phyloP scores from a whole-genome alignment of 1,284 basidiomycete genomes.

The Leccinum huronense region DNA sequence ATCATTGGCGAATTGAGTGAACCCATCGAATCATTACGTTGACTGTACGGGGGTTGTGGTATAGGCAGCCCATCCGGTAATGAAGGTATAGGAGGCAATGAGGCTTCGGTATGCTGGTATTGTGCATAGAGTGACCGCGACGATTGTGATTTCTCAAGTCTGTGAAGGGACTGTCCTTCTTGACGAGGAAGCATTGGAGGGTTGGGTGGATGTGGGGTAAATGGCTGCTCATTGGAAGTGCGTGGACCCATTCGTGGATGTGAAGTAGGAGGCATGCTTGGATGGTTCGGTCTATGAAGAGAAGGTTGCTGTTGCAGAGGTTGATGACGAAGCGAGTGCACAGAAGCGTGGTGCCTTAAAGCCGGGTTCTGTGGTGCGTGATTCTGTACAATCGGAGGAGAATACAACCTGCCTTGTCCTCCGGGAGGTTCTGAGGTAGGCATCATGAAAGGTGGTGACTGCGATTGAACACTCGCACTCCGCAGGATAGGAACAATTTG shows the following conservation, averaged over 20 bases:
- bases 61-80: conserved; percentile 41
- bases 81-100: conserved; percentile 50
- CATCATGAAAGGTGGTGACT: conserved; percentile 21
- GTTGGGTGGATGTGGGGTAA: conserved; percentile 9
- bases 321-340: conserved; percentile 31
- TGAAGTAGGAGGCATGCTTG: conserved; percentile 9
- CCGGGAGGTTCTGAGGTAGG: conserved; percentile 18
- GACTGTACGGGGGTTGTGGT: conserved; percentile 30
- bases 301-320: conserved; percentile 33
- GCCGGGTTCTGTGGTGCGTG: conserved; percentile 10
- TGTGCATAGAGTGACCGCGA: conserved; percentile 59
- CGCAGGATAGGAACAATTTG: conserved; percentile 43
- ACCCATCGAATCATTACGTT: conserved; percentile 24
- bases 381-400: conserved; percentile 22
- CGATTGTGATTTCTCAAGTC: conserved; percentile 59
- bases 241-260: conserved; percentile 10
- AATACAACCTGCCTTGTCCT: conserved; percentile 15
- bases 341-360: conserved; percentile 27
- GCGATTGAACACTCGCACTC: conserved; percentile 41
- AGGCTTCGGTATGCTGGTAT: conserved; percentile 41
- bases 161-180: conserved; percentile 36
- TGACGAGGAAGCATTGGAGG: conserved; percentile 14
- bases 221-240: conserved; percentile 13
- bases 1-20: conserved; percentile 45
- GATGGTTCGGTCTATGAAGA: conserved; percentile 13